These are phyloP conservation scores for Ustilago loliicola DNA, from an alignment of 1,284 basidiomycete genomes.

Conservation along the genomic window DNA sequence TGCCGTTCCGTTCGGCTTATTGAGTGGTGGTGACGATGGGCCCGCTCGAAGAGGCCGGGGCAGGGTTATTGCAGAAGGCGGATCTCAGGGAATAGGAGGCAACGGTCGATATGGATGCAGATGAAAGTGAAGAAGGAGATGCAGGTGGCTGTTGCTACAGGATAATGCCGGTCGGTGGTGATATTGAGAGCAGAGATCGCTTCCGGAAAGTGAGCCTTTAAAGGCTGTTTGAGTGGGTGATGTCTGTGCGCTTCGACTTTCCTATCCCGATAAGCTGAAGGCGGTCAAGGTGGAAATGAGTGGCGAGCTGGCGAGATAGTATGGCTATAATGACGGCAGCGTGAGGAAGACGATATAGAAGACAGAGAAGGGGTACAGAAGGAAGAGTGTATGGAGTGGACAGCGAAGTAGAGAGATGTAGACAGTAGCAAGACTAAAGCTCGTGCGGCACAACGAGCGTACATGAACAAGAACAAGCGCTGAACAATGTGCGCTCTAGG, in stretches of 20 bases:
- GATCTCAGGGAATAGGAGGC: background rate
- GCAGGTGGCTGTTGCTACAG: constrained; percentile 1
- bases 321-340: background rate
- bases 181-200: background rate
- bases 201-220: background rate
- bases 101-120: background rate
- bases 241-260: constrained; percentile 2
- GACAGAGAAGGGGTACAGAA: background rate
- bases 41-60: background rate
- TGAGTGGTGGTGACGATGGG: constrained; percentile 5
- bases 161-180: constrained; percentile 3
- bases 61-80: background rate
- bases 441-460: no score
- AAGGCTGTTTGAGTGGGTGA: background rate
- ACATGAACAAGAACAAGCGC: no score
- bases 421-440: no score
- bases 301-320: background rate
- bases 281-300: background rate
- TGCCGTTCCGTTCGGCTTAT: background rate
- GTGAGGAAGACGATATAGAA: background rate
- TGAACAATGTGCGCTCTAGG: no score
- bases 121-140: background rate
- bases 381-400: no score
- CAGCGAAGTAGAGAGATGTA: no score
- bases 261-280: background rate